Evolutionary conservation across 2,329 filamentous ascomycete species (phyloP), one percentile per base, ranked within the genome.

Genomic region (Aspergillus fumigatiaffinis): DNA sequence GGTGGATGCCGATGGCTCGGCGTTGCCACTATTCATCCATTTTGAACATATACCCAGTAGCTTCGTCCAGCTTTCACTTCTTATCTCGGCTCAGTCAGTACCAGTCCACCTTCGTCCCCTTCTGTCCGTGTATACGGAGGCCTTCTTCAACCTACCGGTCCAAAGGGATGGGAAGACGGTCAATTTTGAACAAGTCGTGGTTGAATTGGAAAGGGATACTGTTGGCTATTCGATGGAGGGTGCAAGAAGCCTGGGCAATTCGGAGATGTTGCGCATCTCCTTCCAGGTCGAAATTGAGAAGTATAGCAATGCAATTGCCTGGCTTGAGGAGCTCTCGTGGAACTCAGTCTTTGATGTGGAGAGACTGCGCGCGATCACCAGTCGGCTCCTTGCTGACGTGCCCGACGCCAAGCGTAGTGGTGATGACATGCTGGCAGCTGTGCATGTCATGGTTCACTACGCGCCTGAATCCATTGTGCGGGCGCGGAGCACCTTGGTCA

Each of bases 121-220:
- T 23, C 80, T 97, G 50, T 83, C 88, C 3, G 82, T 97, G 44
- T 97, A 96, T 69, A 87, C 87, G 29, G 90, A 92, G 69, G 94
- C 93, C 69, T 96, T 97, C 79, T 99, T 97, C 81, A 93, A 91
- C 70, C 91, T 92, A 0, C 94, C 93, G 2, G 87, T 99, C 58
- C 81, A 83, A 66, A 86, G 87, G 29, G 82, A 92, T 66, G 92
- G 90, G 47, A 82, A 91, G 70, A 84, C 83, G 25, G 79, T 99
- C 29, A 87, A 89, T 50, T 99, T 97, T 66, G 94, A 97, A 71
- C 85, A 96, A 60, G 90, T 97, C 3, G 92, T 97, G 48, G 90
- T 91, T 70, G 87, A 92, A 69, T 82, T 99, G 3, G 94, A 99
- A 74, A 86, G 88, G 68, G 92, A 97, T 66, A 97, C 94, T 0